Base-by-base conservation (phyloP, 192 early-diverging fungal genomes). In the Irineochytrium annulatum region DNA sequence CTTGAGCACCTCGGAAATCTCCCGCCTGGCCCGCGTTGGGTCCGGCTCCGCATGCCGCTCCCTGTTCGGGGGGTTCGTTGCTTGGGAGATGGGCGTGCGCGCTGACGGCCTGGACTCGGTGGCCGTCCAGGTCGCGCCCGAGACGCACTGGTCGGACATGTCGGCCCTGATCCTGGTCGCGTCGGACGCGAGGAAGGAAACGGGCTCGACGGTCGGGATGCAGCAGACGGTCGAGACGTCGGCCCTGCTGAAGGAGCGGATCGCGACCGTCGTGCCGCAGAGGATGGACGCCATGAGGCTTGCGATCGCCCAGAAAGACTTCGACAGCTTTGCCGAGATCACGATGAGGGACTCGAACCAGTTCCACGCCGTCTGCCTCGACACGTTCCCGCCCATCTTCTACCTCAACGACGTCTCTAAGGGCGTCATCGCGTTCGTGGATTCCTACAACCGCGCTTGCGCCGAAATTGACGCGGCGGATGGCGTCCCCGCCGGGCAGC, bases 291-390 rank as follows among this genome's bases (percentile, higher is more conserved):
- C 75, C 1, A 99, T 99, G 87, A 85, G 81, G 55, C 58, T 74
- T n/a, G 94, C 97, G 11, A 96, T 99, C 67, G 60, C 62, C 11
- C 68, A 63, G 30, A 78, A 85, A 59, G 89, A 99, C 68, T 99
- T 98, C 77, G 82, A 88, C 55, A 52, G 69, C 3, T 99, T 99
- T 77, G 97, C 91, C 30, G 89, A 93, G 71, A 61, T 95, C 55
- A 95, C 97, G 55, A 99, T 99, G 95, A 76, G 71, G 52, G 97
- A 99, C 70, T 96, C 93, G 20, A 99, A 99, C 85, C 92, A 93
- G 75, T 99, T 99, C 89, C 97, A 99, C 70, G 91, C 95, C 32
- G 89, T 93, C 33, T 98, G 95, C 70, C 74, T 97, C n/a, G 97
- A 99, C 76, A 97, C 95, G 6, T 97, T 81, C 74, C 97, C 97